phyloP scores from a whole-genome alignment of 129 eudicot species.

The Flaveria bidentis region DNA sequence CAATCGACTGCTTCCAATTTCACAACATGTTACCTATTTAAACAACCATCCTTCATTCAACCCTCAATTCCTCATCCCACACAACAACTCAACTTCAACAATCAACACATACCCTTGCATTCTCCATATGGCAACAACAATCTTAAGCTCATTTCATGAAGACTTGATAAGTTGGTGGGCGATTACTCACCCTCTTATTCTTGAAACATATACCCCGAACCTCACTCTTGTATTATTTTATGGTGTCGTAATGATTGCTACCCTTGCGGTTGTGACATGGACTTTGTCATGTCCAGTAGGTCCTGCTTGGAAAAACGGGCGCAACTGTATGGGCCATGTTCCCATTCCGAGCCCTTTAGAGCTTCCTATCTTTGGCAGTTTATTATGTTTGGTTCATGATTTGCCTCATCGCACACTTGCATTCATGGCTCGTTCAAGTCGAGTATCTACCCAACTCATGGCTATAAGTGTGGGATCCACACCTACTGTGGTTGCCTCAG shows the following conservation, averaged over 20 bases:
- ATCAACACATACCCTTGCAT: constrained; percentile 8
- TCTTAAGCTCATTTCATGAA: constrained; percentile 17
- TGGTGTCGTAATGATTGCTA: constrained; percentile 19
- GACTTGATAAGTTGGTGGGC: constrained; percentile 37
- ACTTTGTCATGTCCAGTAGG: constrained; percentile 50
- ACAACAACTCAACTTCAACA: constrained; percentile 8
- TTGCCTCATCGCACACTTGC: constrained; percentile 68
- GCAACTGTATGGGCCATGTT: constrained; percentile 37
- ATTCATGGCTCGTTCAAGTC: constrained; percentile 39
- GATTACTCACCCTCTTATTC: constrained; percentile 31
- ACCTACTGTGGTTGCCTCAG: constrained; percentile 57
- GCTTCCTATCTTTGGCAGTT: constrained; percentile 56
- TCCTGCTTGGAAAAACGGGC: constrained; percentile 57
- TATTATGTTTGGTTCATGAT: constrained; percentile 50
- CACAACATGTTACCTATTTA: constrained; percentile 47
- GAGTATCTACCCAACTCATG: constrained; percentile 53
- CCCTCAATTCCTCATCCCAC: background rate
- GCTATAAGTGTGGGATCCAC: constrained; percentile 72
- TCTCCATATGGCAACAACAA: constrained; percentile 9
- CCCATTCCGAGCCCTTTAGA: constrained; percentile 59
- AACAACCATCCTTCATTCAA: constrained; percentile 26
- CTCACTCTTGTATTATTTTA: constrained; percentile 12
- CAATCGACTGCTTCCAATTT: constrained; percentile 36
- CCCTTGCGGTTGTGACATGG: constrained; percentile 42
- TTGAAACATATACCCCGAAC: constrained; percentile 33